Evolutionary conservation across 2,329 filamentous ascomycete species (phyloP).

Genomic region (Aspergillus sp.): DNA sequence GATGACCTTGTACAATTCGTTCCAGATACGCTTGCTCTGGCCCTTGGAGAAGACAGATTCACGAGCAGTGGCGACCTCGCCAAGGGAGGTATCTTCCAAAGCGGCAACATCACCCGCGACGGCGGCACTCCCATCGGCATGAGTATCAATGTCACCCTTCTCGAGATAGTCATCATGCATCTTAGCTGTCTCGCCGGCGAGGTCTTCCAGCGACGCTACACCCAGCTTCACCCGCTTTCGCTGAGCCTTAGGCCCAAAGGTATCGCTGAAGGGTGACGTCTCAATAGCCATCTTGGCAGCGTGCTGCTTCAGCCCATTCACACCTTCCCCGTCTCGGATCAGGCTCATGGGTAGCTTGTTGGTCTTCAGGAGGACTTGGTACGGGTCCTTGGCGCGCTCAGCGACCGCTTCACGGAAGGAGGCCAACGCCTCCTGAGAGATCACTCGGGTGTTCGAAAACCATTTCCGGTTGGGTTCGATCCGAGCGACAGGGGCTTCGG

Average conservation of each 20-base stretch:
- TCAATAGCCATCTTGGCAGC: slow-evolving; percentile 92
- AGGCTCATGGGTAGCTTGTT: slow-evolving; percentile 97
- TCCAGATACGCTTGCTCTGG: slow-evolving; percentile 94
- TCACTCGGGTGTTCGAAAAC: slow-evolving; percentile 92
- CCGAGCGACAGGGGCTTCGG: slow-evolving; percentile 75
- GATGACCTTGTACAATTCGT: slow-evolving; percentile 92
- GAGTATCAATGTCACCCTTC: slow-evolving; percentile 71
- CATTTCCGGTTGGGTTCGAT: slow-evolving; percentile 97
- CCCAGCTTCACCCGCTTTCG: slow-evolving; percentile 88
- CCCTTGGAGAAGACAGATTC: slow-evolving; percentile 93
- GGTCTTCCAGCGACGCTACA: slow-evolving; percentile 75
- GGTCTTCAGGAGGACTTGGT: slow-evolving; percentile 89
- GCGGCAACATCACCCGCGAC: slow-evolving; percentile 52
- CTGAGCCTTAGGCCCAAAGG: slow-evolving; percentile 91
- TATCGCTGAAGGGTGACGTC: slow-evolving; percentile 77
- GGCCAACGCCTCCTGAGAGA: slow-evolving; percentile 81
- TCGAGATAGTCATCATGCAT: slow-evolving; percentile 81
- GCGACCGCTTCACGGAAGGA: slow-evolving; percentile 90
- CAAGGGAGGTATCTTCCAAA: slow-evolving; percentile 44
- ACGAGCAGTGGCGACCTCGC: slow-evolving; percentile 55
- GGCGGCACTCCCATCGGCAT: slow-evolving; percentile 69
- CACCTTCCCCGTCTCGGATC: slow-evolving; percentile 73
- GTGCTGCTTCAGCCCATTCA: slow-evolving; percentile 87
- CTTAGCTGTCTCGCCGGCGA: slow-evolving; percentile 75
- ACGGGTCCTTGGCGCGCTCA: slow-evolving; percentile 85